phyloP scores from a whole-genome alignment of 1,284 basidiomycete genomes.

The Baeospora myosura region DNA sequence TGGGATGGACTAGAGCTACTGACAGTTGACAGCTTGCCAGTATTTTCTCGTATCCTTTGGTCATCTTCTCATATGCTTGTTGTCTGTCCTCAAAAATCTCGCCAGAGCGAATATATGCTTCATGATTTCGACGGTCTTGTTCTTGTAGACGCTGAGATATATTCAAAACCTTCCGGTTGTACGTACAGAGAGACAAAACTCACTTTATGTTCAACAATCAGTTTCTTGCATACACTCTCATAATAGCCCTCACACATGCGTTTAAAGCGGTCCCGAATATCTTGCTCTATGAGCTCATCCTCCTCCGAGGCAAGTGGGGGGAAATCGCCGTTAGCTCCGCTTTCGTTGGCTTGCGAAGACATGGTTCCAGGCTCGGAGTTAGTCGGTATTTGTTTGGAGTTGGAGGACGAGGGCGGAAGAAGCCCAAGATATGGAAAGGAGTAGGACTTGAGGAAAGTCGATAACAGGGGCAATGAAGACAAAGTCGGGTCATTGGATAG shows the following conservation, averaged over 20 bases:
- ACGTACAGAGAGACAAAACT: constrained; percentile 18
- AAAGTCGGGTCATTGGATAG: constrained; percentile 82
- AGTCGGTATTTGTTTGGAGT: constrained; percentile 52
- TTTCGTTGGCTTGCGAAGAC: constrained; percentile 33
- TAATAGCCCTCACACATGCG: constrained; percentile 93
- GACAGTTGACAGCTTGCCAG: constrained; percentile 81
- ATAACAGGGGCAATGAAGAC: constrained; percentile 77
- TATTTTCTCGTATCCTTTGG: constrained; percentile 88
- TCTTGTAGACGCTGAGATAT: constrained; percentile 78
- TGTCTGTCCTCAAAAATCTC: constrained; percentile 99
- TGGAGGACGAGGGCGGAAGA: constrained; percentile 41
- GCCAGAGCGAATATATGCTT: constrained; percentile 96
- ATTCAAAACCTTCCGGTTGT: constrained; percentile 7
- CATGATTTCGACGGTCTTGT: constrained; percentile 92
- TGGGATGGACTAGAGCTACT: constrained; percentile 17
- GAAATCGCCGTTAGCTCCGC: constrained; percentile 32
- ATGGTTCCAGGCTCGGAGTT: constrained; percentile 48
- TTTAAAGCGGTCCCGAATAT: constrained; percentile 83
- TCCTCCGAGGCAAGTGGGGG: constrained; percentile 42
- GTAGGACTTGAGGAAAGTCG: constrained; percentile 81
- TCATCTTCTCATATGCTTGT: constrained; percentile 98
- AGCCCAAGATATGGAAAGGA: constrained; percentile 77
- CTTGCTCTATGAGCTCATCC: constrained; percentile 75
- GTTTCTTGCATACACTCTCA: constrained; percentile 84
- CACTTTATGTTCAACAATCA: constrained; percentile 87